phyloP scores from a whole-genome alignment of 352 stramenopile genomes.

The Phytophthora boehmeriae region DNA sequence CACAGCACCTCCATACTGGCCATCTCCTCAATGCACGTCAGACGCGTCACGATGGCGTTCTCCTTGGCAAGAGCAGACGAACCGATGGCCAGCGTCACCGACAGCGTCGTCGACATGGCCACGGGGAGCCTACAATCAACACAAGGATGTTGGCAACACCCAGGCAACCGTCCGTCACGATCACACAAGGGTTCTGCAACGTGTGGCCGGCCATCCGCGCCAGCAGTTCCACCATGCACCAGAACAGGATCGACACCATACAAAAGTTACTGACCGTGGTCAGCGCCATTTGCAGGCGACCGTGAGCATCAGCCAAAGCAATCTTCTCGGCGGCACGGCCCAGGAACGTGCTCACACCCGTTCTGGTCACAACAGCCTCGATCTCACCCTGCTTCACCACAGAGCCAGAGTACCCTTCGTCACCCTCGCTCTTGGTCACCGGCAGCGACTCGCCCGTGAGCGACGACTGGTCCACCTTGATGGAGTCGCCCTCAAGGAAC shows the following conservation, averaged over 20 bases:
- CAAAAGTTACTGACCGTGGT: conserved; percentile 92
- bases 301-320: conserved; percentile 67
- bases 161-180: conserved; percentile 73
- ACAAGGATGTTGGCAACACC: conserved; percentile 84
- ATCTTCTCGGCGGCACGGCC: conserved; percentile 89
- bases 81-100: conserved; percentile 92
- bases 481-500: conserved; percentile 78
- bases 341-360: conserved; percentile 91
- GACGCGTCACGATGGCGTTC: conserved; percentile 92
- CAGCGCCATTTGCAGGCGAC: conserved; percentile 92
- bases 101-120: conserved; percentile 93
- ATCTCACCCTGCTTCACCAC: conserved; percentile 91
- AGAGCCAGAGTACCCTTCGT: conserved; percentile 85
- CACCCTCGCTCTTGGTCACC: conserved; percentile 83
- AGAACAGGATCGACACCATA: conserved; percentile 87
- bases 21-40: conserved; percentile 94
- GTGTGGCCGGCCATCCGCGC: conserved; percentile 78
- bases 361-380: conserved; percentile 89
- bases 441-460: conserved; percentile 95
- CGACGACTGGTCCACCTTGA: conserved; percentile 92
- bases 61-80: conserved; percentile 89
- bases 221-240: conserved; percentile 86
- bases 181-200: conserved; percentile 84
- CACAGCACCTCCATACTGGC: conserved; percentile 93
- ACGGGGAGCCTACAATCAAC: conserved; percentile 93